Conservation (phyloP, 2,329 filamentous ascomycete species). For the Neoscytalidium dimidiatum region DNA sequence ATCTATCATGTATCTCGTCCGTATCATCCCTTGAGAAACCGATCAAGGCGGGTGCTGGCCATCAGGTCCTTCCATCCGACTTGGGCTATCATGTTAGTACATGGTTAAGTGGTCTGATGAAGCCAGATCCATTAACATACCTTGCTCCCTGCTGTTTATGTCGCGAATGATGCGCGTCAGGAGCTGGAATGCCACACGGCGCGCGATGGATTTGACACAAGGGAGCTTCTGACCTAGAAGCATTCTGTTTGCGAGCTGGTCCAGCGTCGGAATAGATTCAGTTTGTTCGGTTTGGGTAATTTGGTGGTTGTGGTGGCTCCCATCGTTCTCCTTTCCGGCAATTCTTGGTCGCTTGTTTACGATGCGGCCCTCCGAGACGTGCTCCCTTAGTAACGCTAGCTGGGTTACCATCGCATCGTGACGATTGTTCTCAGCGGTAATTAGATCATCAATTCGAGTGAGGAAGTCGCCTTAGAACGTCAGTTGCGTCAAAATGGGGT, state of each 20-base stretch:
- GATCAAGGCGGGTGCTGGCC: not conserved
- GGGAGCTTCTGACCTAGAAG: not conserved
- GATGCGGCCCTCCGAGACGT: not conserved
- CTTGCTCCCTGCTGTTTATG: not conserved
- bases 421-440: not conserved
- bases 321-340: not conserved
- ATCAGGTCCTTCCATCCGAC: not conserved
- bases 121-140: not conserved
- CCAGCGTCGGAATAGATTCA: not conserved
- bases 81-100: not conserved
- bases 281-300: not conserved
- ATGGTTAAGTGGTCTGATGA: not conserved
- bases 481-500: not conserved
- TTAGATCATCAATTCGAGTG: not conserved
- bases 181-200: not conserved
- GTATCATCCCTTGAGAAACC: not conserved
- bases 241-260: not conserved
- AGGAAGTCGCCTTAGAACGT: not conserved
- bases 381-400: not conserved
- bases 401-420: not conserved
- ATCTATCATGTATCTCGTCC: not conserved
- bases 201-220: not conserved
- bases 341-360: not conserved
- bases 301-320: not conserved
- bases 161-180: not conserved